Base-by-base conservation (phyloP, 1,139 yeast genomes). In the Yamadazyma friedrichii region DNA sequence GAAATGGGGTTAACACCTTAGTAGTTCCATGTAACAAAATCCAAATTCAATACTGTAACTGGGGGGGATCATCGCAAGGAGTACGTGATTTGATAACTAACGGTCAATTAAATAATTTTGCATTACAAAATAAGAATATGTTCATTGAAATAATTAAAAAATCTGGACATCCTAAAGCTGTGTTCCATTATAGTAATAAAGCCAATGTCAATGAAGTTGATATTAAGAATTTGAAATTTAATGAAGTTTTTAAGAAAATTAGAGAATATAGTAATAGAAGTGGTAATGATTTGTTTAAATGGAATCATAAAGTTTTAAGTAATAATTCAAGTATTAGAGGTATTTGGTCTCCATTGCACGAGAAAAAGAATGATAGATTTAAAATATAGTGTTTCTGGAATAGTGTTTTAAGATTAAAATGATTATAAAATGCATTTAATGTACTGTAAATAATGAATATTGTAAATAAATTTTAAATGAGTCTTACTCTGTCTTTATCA, bases 291-390 rank as follows among this genome's bases (percentile, higher is more conserved):
- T 62, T 68, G 44, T 65, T 68, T 60, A 72, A 71, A 52, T 70
- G 52, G 56, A 72, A 72, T 61, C 82, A 84, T 50, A 84, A 85
- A 52, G 98, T 93, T 33, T 77, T 80, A 61, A 84, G 95, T 34
- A 64, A 75, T 45, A 93, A 91, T 61, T 80, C 78, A 46, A 84
- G 95, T 39, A 93, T 93, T 13, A 84, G 99, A 74, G 99, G 98
- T 55, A 75, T 93, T 40, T 93, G 99, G 98, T 88, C 97, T 38
- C 98, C 98, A 42, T 74, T 93, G 71, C 97, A 93, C 60, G 81
- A 77, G 40, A 82, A 80, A 46, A 84, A 86, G 61, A 70, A 71
- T 31, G 71, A 70, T 58, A 80, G 95, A 65, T 83, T 78, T 67
- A 82, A 75, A 57, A 77, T 88, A 42, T 87, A 69, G 58, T 13